A percentile compares a stretch with the other conserved stretches of the same genome.
These are phyloP conservation scores for Nidularia pulvinata DNA, from an alignment of 768 basidiomycete genomes.

Conservation along the genomic window DNA sequence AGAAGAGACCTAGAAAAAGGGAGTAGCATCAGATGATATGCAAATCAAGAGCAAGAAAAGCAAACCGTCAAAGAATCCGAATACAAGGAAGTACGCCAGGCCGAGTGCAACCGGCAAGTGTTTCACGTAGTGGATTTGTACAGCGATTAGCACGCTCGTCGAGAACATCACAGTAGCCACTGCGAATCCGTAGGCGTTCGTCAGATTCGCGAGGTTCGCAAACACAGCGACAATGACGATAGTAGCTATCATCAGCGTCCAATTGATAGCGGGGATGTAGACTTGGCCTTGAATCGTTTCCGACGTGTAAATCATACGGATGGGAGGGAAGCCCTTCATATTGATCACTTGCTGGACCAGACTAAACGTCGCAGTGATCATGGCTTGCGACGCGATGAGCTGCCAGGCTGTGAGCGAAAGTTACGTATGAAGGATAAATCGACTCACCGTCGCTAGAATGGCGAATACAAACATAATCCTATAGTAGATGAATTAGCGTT, in stretches of 20 bases:
- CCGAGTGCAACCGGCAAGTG: conserved; percentile 38
- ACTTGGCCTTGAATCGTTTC: conserved; percentile 62
- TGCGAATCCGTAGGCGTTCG: conserved; percentile 64
- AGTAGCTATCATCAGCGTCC: conserved; percentile 50
- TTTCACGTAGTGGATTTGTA: conserved; percentile 62
- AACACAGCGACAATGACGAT: conserved; percentile 59
- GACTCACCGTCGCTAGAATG: conserved; percentile 58
- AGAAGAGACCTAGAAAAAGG: conserved; percentile 43
- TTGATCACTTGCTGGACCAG: conserved; percentile 66
- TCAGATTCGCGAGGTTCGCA: conserved; percentile 48
- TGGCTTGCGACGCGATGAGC: conserved; percentile 65
- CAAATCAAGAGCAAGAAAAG: background rate
- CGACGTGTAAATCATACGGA: conserved; percentile 62
- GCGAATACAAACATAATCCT: conserved; percentile 67
- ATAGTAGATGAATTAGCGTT: background rate
- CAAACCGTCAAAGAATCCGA: conserved; percentile 67
- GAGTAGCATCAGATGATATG: background rate
- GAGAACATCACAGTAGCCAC: conserved; percentile 69
- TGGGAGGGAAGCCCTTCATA: conserved; percentile 55
- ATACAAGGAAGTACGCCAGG: conserved; percentile 46
- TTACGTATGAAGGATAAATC: background rate
- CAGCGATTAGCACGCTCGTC: conserved; percentile 51
- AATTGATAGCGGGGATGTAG: conserved; percentile 66
- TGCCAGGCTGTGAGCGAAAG: conserved; percentile 12
- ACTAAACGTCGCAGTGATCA: conserved; percentile 70